phyloP scores from a whole-genome alignment of 192 early-diverging fungal genomes.

The Backusella westeae region DNA sequence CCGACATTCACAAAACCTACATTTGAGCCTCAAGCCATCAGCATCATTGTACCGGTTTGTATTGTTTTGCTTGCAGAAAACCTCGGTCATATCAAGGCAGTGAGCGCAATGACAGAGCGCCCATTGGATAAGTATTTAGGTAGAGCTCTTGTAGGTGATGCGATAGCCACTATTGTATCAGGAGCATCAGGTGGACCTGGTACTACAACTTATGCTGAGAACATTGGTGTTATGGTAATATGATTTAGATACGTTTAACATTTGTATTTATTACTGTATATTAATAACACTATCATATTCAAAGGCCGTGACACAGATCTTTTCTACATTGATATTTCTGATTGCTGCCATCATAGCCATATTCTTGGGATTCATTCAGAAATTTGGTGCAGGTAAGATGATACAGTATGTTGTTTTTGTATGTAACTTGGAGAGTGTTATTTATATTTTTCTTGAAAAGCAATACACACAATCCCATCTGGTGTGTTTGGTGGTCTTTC shows the following conservation, averaged over 20 bases:
- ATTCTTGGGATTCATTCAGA: conserved; percentile 54
- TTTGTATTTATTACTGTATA: too few relatives aligned
- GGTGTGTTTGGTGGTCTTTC: conserved; percentile 55
- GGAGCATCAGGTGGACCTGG: conserved; percentile 44
- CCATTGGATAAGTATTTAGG: conserved; percentile 50
- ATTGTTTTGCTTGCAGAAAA: conserved; percentile 56
- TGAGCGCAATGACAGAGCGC: conserved; percentile 42
- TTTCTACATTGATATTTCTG: conserved; percentile 51
- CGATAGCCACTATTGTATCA: conserved; percentile 51
- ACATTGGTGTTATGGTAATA: conserved; percentile 50
- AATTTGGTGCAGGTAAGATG: conserved; percentile 42
- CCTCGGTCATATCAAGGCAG: conserved; percentile 55
- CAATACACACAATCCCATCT: conserved; percentile 47
- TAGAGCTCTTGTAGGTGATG: conserved; percentile 51
- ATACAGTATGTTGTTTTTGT: background rate
- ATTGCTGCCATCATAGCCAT: conserved; percentile 55
- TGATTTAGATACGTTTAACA: too few relatives aligned
- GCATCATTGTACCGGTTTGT: conserved; percentile 49
- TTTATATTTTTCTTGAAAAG: background rate
- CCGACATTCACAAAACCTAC: conserved; percentile 40
- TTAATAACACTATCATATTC: background rate
- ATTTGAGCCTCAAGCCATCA: conserved; percentile 46
- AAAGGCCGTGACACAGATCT: conserved; percentile 45
- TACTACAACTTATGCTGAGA: conserved; percentile 57
- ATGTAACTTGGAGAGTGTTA: background rate